Evolutionary conservation across 495 filamentous ascomycete genomes (phyloP), one percentile per base, ranked within the genome.

Genomic region (Talaromyces borbonicus): DNA sequence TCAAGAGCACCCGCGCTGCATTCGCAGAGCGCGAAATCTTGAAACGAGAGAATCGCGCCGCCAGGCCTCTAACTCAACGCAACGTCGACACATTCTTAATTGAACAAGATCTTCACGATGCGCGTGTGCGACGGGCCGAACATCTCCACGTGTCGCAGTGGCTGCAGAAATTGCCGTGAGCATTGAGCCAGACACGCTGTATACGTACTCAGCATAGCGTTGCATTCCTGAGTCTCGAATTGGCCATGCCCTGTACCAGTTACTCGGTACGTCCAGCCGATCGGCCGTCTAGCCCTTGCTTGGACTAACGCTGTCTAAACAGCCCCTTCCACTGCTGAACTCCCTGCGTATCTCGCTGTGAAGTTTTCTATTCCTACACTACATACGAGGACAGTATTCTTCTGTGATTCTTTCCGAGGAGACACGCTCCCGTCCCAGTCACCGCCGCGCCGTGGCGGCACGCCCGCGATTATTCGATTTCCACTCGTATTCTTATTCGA

Each of bases 141-240:
- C 63, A 84, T 67, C 43, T 84, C 73, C 71, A 78, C 60, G 55
- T 89, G 75, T 61, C 78, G 65, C 61, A 81, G 76, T 71, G 84
- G 84, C 56, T 87, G 71, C 67, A 76, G 67, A 55, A 77, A 65
- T 32, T 84, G 75, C 57, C 69, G 69, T 62, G 41, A 14, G 23
- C 18, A 30, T 6, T 36, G n/a, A n/a, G n/a, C n/a, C n/a, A n/a
- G n/a, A n/a, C n/a, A n/a, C n/a, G n/a, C n/a, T n/a, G n/a, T n/a
- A n/a, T n/a, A n/a, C n/a, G n/a, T n/a, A n/a, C n/a, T n/a, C n/a
- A n/a, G n/a, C n/a, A n/a, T n/a, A n/a, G n/a, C n/a, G n/a, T n/a
- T n/a, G n/a, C n/a, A n/a, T n/a, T n/a, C n/a, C n/a, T n/a, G n/a
- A n/a, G n/a, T n/a, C n/a, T n/a, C n/a, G n/a, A n/a, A n/a, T 30